Base-by-base conservation (phyloP, 2,329 filamentous ascomycete genomes). In the Aspergillus sojae region DNA sequence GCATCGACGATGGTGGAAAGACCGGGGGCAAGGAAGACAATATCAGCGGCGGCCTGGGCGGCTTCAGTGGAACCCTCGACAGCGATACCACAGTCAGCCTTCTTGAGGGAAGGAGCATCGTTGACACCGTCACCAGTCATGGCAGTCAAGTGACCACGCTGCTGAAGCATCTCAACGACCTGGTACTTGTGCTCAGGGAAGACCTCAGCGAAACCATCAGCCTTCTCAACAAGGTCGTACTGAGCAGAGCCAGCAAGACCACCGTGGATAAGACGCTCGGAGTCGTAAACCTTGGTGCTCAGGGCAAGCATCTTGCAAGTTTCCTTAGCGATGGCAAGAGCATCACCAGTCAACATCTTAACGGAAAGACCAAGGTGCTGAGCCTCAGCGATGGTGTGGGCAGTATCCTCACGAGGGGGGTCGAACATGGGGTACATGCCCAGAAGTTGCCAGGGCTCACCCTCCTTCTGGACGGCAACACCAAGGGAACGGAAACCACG, bases 281-380 rank as follows among this genome's bases (percentile, higher is more conserved):
- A 92, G 83, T 92, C 91, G 84, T 92, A 92, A 69, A 93, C 90
- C 84, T 92, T 92, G 77, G 90, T 92, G 71, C 89, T 89, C 64
- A 92, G 87, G 69, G 89, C 89, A 77, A 92, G 84, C 88, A 92
- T 92, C 83, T 91, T 91, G 86, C 90, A 92, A 70, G 90, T 92
- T 81, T 92, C 90, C 83, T 92, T 92, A 64, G 90, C 90, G 69
- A 92, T 92, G 72, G 90, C 89, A 71, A 92, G 90, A 68, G 90
- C 90, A 76, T 92, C 90, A 86, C 90, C 90, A 81, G 90, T 92
- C 79, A 92, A 83, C 90, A 92, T 92, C 87, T 92, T 92, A 71
- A 92, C 90, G 68, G 86, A 88, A 39, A 92, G 89, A 83, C 90
- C 90, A 62, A 92, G 88, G 77, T 89, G 86, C 78, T 91, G 88